These are phyloP conservation scores for Pyrenula massariospora DNA, from an alignment of 495 filamentous ascomycete genomes.

Conservation along the genomic window DNA sequence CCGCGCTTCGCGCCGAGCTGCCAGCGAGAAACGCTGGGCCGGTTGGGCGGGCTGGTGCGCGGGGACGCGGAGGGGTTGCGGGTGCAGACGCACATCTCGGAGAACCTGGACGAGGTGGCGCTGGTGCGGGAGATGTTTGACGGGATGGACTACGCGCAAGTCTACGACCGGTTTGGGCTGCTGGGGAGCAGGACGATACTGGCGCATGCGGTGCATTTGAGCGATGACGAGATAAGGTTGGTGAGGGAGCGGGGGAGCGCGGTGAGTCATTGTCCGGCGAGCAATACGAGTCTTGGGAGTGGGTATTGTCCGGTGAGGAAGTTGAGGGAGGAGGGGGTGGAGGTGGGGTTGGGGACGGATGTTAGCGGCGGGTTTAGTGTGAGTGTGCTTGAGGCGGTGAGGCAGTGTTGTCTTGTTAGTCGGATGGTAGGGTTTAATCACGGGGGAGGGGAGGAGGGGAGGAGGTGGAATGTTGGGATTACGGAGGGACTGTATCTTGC, in stretches of 20 bases:
- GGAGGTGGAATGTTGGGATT: constrained; percentile 49
- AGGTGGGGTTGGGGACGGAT: constrained; percentile 80
- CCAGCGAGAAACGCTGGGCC: constrained; percentile 40
- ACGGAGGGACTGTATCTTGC: constrained; percentile 83
- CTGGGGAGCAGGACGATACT: constrained; percentile 66
- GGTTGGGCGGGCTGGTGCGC: constrained; percentile 51
- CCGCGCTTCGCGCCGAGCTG: constrained; percentile 84
- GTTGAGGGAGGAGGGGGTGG: constrained; percentile 62
- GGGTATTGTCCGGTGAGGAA: constrained; percentile 61
- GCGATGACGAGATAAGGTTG: constrained; percentile 45
- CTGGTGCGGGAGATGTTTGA: constrained; percentile 61
- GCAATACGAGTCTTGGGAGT: constrained; percentile 67
- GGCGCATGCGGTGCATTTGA: constrained; percentile 75
- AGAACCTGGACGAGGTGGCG: constrained; percentile 62
- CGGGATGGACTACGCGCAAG: constrained; percentile 50
- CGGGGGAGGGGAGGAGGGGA: constrained; percentile 1
- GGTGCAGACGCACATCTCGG: constrained; percentile 86
- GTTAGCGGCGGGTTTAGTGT: constrained; percentile 75
- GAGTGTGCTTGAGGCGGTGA: constrained; percentile 64
- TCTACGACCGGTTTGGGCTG: constrained; percentile 65
- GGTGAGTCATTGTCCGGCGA: constrained; percentile 77
- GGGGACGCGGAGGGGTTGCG: constrained; percentile 45
- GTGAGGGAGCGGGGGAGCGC: constrained; percentile 48
- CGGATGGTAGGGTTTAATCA: constrained; percentile 27
- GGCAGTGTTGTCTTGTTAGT: constrained; percentile 66